Evolutionary conservation across 805 yeast species (phyloP).

Genomic region (Kodamaea nitidulidarum): DNA sequence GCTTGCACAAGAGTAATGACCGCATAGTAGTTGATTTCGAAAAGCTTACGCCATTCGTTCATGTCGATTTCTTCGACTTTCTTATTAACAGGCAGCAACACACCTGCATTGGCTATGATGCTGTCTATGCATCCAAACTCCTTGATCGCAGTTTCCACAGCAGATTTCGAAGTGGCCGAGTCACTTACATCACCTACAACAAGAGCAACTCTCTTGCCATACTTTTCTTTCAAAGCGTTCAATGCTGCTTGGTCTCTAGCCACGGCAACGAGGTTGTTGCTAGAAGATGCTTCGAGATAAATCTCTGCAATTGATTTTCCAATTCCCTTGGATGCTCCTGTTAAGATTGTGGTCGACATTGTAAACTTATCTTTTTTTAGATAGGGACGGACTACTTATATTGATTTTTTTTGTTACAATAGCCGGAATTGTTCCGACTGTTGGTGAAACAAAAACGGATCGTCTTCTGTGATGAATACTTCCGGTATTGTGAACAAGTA

Average conservation of each 20-base stretch:
- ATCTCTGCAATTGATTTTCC: conserved; percentile 70
- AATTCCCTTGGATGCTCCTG: conserved; percentile 75
- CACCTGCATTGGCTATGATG: conserved; percentile 76
- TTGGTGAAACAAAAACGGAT: too few relatives aligned
- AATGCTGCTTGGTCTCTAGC: conserved; percentile 61
- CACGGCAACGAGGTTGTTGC: conserved; percentile 55
- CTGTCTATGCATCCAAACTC: conserved; percentile 59
- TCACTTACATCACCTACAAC: conserved; percentile 62
- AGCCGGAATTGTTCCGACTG: too few relatives aligned
- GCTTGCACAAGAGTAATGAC: conserved; percentile 55
- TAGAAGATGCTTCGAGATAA: conserved; percentile 35
- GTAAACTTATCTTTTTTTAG: too few relatives aligned
- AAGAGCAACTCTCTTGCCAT: conserved; percentile 46
- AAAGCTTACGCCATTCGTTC: conserved; percentile 57
- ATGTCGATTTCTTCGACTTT: conserved; percentile 48
- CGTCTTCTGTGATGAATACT: too few relatives aligned
- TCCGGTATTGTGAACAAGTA: too few relatives aligned
- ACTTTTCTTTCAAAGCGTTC: conserved; percentile 36
- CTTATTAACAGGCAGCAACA: conserved; percentile 68
- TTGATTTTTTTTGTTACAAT: too few relatives aligned
- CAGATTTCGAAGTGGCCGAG: conserved; percentile 26
- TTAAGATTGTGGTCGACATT: conserved; percentile 39
- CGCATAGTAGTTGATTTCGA: conserved; percentile 76
- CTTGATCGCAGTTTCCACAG: conserved; percentile 43
- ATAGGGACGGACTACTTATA: too few relatives aligned